Evolutionary conservation across 148 eudicot species (phyloP), one percentile per base, ranked within the genome.

Genomic region (Bassia scoparia): DNA sequence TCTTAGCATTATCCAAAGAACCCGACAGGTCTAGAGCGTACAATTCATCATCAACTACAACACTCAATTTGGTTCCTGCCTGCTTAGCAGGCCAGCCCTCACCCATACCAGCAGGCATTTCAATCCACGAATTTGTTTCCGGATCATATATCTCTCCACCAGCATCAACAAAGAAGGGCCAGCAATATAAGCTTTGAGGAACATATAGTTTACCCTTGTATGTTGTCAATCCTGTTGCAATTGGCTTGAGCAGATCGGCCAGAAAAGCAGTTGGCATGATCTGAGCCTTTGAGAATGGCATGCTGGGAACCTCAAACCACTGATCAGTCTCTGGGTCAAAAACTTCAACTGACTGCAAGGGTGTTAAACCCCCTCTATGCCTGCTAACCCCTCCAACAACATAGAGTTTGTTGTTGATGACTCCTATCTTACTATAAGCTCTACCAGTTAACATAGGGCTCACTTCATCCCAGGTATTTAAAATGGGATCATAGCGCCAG

Each of bases 81-180:
- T 96, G 99, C 84, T 84, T 90, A 50, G 99, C 95, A 20, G 99
- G 99, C 99, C 99, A 96, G 61, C 92, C 96, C 68, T 92, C 99
- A 27, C 99, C 97, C 99, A 96, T 92, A 61, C 99, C 99, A 56
- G 20, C 68, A 8, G 99, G 99, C 97, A 96, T 96, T 83, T 96
- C 97, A 26, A 37, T 70, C 99, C 99, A 96, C 9, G 85, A 82
- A 74, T 90, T 83, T 44, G 91, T 84, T 68, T 86, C 97, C 0
- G 99, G 97, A 73, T 96, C 96, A 53, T 82, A 96, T 59, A 96
- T 93, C 72, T 96, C 99, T 14, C 99, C 99, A 21, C 99, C 99
- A 16, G 88, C 99, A 74, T 96, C 99, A 44, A 96, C 95, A 67
- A 96, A 92, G 82, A 96, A 96, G 12, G 99, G 99, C 99, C 97